A percentile compares a stretch with the other conserved stretches of the same genome.
Evolutionary conservation across 106 monocot genomes (phyloP).

Genomic region (Platanthera guangdongensis): DNA sequence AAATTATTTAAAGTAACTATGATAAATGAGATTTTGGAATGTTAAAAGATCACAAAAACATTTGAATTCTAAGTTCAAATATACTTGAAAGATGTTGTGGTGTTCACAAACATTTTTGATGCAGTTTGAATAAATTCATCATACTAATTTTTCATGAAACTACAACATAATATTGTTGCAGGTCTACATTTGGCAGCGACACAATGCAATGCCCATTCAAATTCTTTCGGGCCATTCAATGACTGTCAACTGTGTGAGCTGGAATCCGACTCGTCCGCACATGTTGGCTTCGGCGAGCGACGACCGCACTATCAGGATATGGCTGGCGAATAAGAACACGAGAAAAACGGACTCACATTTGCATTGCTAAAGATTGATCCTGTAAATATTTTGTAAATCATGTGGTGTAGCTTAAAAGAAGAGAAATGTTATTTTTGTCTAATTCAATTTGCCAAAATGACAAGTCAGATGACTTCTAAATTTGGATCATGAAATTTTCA

Average conservation of each 20-base stretch:
- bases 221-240: slow-evolving; percentile 46
- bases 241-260: slow-evolving; percentile 64
- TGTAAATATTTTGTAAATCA: slow-evolving; percentile 6
- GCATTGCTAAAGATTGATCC: neutral
- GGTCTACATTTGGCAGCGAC: slow-evolving; percentile 66
- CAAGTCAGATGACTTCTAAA: neutral
- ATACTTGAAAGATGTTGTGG: too few species aligned
- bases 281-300: slow-evolving; percentile 82
- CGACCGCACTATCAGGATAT: slow-evolving; percentile 54
- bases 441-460: slow-evolving; percentile 1
- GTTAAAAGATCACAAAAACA: too few species aligned
- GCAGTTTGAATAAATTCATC: neutral
- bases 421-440: neutral
- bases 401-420: neutral
- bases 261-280: slow-evolving; percentile 58
- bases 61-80: too few species aligned
- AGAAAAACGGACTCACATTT: neutral
- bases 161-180: slow-evolving; percentile 7
- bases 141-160: neutral
- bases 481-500: too few species aligned
- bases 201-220: slow-evolving; percentile 32
- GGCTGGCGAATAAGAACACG: slow-evolving; percentile 22
- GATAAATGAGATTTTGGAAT: neutral
- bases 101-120: neutral
- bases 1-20: neutral